Conservation (phyloP, 352 stramenopile genomes). For the Pythium oligandrum region DNA sequence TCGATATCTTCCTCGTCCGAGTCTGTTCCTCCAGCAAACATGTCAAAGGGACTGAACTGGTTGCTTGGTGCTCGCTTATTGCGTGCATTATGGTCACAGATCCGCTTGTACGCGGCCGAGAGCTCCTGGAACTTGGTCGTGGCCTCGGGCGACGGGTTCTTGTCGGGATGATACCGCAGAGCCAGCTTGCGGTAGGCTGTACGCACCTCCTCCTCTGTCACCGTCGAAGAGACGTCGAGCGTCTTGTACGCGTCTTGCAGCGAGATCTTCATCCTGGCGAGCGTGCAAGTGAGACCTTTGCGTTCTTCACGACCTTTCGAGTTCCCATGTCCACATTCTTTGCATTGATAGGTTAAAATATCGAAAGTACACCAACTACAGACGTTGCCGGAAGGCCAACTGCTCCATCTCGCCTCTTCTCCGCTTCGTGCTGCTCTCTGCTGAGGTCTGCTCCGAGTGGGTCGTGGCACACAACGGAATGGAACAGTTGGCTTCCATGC, state of each 20-base stretch:
- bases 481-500: slow-evolving; percentile 19
- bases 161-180: slow-evolving; percentile 67
- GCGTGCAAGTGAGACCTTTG: no score
- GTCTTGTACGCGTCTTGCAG: slow-evolving; percentile 38
- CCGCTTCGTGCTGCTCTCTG: no score
- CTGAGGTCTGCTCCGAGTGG: no score
- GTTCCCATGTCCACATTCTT: no score
- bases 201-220: slow-evolving; percentile 42
- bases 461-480: slow-evolving; percentile 12
- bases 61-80: slow-evolving; percentile 1
- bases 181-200: slow-evolving; percentile 57
- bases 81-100: slow-evolving; percentile 47
- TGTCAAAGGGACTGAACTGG: slow-evolving; percentile 10
- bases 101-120: slow-evolving; percentile 60
- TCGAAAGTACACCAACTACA: no score
- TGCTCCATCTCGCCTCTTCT: no score
- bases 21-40: not conserved
- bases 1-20: slow-evolving; percentile 26
- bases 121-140: slow-evolving; percentile 69
- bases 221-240: slow-evolving; percentile 36
- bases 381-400: no score
- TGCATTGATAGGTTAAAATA: no score
- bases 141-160: slow-evolving; percentile 48
- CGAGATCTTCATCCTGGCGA: slow-evolving; percentile 18
- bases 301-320: slow-evolving; percentile 4